These are phyloP conservation scores for Sphaerosporella brunnea DNA, from an alignment of 495 filamentous ascomycete species.

Conservation along the genomic window DNA sequence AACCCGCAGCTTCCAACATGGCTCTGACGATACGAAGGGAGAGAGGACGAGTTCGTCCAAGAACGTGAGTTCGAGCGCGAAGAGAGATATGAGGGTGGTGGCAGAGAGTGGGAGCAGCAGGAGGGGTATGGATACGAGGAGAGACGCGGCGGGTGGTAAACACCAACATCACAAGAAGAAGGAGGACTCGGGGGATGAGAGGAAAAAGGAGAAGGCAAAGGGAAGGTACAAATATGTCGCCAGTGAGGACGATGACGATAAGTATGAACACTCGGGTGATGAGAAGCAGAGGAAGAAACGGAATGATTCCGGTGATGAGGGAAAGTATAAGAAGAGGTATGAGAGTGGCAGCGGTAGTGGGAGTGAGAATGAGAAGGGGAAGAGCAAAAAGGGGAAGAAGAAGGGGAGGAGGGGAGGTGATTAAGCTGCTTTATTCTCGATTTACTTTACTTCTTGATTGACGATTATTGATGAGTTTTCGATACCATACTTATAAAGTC, in stretches of 20 bases:
- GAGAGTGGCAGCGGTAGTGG: constrained; percentile 5
- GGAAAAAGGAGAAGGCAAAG: neutral
- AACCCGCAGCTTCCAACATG: too few relatives aligned
- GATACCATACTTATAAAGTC: too few relatives aligned
- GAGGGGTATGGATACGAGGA: constrained; percentile 15
- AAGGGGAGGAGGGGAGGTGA: constrained; percentile 1
- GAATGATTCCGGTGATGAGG: constrained; percentile 6
- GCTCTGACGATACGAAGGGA: too few relatives aligned
- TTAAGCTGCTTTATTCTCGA: too few relatives aligned
- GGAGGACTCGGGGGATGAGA: neutral
- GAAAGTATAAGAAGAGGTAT: constrained; percentile 9
- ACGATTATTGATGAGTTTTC: too few relatives aligned
- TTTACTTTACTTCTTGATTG: too few relatives aligned
- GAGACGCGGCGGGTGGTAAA: neutral
- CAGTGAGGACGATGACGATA: neutral
- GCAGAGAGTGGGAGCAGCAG: constrained; percentile 11
- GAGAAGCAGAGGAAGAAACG: neutral
- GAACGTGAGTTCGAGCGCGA: neutral
- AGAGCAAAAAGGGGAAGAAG: neutral
- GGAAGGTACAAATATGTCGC: neutral
- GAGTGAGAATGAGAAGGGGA: neutral
- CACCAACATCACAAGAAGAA: neutral
- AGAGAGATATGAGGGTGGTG: neutral
- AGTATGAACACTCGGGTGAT: neutral
- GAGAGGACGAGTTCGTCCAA: too few relatives aligned